Evolutionary conservation across 108 stramenopile species (phyloP).

Genomic region (Cyclotella cryptica): DNA sequence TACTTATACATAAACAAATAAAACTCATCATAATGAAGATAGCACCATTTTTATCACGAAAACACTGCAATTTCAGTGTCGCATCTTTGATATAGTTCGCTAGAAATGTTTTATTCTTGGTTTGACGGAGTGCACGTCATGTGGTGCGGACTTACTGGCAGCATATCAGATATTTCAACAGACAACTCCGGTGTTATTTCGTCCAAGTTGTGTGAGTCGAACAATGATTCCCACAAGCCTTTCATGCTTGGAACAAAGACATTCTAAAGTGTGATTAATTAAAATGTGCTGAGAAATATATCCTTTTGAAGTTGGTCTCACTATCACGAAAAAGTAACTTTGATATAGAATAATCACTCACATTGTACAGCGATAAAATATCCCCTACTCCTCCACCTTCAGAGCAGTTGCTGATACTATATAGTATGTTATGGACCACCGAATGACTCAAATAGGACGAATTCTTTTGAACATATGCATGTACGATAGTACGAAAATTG

Average conservation of each 20-base stretch:
- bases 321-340: background rate
- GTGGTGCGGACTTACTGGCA: background rate
- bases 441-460: background rate
- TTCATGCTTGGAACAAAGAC: conserved; percentile 22
- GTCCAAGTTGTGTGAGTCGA: background rate
- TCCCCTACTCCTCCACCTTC: background rate
- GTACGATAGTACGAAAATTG: background rate
- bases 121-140: background rate
- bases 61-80: no score
- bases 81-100: background rate
- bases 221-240: conserved; percentile 4
- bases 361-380: conserved; percentile 11
- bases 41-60: no score
- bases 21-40: no score
- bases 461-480: background rate
- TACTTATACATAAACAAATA: no score
- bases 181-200: background rate
- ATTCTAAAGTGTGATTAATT: background rate
- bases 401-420: background rate
- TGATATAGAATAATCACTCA: conserved; percentile 12
- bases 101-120: background rate
- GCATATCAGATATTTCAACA: background rate
- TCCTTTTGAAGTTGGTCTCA: background rate
- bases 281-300: background rate
- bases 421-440: conserved; percentile 3